Evolutionary conservation across 805 yeast genomes (phyloP), one percentile per base, ranked within the genome.

Genomic region (Starmerella stigmatis): DNA sequence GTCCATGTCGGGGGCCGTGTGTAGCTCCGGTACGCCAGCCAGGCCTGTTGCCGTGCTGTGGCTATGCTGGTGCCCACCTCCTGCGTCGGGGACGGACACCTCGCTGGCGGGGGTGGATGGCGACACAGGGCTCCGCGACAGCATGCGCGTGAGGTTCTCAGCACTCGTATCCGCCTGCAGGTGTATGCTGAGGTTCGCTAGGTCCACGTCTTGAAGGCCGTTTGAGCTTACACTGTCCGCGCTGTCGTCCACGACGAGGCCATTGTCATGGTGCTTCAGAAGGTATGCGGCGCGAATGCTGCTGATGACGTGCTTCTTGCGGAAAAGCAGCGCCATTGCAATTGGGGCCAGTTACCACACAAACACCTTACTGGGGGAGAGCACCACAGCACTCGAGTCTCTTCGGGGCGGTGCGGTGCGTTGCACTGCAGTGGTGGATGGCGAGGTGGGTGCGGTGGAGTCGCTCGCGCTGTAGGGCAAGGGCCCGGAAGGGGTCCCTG

Each of bases 271-370:
- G 30, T 46, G 45, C 22, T 39, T 45, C 20, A 42, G 30, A n/a
- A 43, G 45, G 29, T 62, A 62, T 20, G 57, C 53, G 12, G 57
- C 55, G 29, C 66, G 50, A 13, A 63, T 52, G 32, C 57, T 57
- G 29, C 52, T 48, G 9, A 63, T 51, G 21, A 63, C 58, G 42
- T 59, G 61, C 44, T 60, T 61, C 27, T 57, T 53, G 42, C 58
- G 57, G 47, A 53, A 57, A 26, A 55, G 39, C 47, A 61, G 50
- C 23, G 63, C 55, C 65, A 61, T 61, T 29, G 20, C 40, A n/a
- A n/a, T n/a, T n/a, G n/a, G n/a, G n/a, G n/a, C n/a, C n/a, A n/a
- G n/a, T n/a, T n/a, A n/a, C n/a, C n/a, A n/a, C n/a, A n/a, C n/a
- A n/a, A n/a, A n/a, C n/a, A n/a, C n/a, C n/a, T n/a, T n/a, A n/a